phyloP scores from a whole-genome alignment of 1,139 yeast species.

The Oligophagozyma castellii region DNA sequence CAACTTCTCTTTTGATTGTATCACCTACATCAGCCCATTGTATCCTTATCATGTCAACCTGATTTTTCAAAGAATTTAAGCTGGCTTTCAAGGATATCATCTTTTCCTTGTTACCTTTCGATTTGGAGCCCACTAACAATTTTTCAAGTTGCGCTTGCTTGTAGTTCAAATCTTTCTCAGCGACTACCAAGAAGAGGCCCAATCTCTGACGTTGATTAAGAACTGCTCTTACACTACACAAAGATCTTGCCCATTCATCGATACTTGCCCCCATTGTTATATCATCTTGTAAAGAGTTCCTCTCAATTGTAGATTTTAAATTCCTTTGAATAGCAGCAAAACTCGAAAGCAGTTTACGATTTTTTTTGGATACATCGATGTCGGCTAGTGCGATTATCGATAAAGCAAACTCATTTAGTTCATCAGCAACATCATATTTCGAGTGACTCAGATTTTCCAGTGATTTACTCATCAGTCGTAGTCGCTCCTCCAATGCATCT shows the following conservation, averaged over 20 bases:
- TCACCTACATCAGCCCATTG: constrained; percentile 49
- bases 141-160: constrained; percentile 39
- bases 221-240: constrained; percentile 62
- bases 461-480: constrained; percentile 55
- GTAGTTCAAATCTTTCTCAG: constrained; percentile 36
- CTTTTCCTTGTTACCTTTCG: constrained; percentile 45
- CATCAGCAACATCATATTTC: constrained; percentile 55
- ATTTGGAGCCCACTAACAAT: constrained; percentile 30
- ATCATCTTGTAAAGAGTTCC: constrained; percentile 76
- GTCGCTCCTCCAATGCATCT: constrained; percentile 60
- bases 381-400: constrained; percentile 47
- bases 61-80: constrained; percentile 31
- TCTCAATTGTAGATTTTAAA: constrained; percentile 60
- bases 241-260: constrained; percentile 72
- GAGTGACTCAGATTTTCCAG: constrained; percentile 65
- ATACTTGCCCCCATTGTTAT: constrained; percentile 75
- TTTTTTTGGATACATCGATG: constrained; percentile 59
- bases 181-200: constrained; percentile 44
- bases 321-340: constrained; percentile 64
- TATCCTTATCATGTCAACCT: constrained; percentile 22
- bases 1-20: constrained; percentile 56
- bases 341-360: constrained; percentile 45
- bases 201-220: constrained; percentile 66
- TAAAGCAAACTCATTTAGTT: constrained; percentile 50
- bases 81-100: constrained; percentile 41